These are phyloP conservation scores for Kodamaea anthophila DNA, from an alignment of 1,139 yeast species.

Conservation along the genomic window DNA sequence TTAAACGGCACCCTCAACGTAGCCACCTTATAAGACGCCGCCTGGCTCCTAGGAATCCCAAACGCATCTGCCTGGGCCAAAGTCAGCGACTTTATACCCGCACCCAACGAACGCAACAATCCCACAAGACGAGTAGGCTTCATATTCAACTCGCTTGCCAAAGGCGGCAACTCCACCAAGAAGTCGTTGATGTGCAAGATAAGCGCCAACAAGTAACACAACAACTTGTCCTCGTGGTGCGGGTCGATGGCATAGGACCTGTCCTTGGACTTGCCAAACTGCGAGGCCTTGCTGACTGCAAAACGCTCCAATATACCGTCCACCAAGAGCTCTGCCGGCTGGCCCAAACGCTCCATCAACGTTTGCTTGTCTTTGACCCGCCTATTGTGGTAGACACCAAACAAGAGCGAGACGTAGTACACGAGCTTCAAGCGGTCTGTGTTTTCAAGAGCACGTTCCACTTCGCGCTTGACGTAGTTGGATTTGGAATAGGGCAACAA, in stretches of 20 bases:
- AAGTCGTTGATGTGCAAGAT: constrained; percentile 73
- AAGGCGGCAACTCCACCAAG: constrained; percentile 68
- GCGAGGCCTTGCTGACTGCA: constrained; percentile 58
- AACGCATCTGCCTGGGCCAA: constrained; percentile 77
- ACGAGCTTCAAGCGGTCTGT: constrained; percentile 59
- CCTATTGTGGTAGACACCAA: constrained; percentile 75
- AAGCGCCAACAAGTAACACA: constrained; percentile 70
- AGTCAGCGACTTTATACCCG: constrained; percentile 68
- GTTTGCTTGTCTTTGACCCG: constrained; percentile 56
- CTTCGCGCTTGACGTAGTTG: constrained; percentile 45
- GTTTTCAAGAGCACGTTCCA: constrained; percentile 41
- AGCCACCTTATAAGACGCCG: constrained; percentile 72
- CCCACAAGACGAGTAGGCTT: constrained; percentile 70
- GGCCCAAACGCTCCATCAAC: constrained; percentile 55
- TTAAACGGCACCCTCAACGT: constrained; percentile 82
- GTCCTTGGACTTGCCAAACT: constrained; percentile 67
- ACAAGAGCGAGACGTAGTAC: constrained; percentile 70
- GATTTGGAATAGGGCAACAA: constrained; percentile 59
- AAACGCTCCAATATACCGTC: constrained; percentile 70
- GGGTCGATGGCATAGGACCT: constrained; percentile 78
- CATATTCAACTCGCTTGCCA: constrained; percentile 79
- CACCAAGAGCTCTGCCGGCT: constrained; percentile 67
- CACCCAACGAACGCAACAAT: constrained; percentile 78
- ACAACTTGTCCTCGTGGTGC: constrained; percentile 74
- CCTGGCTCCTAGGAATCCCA: constrained; percentile 64